These are phyloP conservation scores for Neurospora intermedia DNA, from an alignment of 495 filamentous ascomycete species.

Conservation along the genomic window DNA sequence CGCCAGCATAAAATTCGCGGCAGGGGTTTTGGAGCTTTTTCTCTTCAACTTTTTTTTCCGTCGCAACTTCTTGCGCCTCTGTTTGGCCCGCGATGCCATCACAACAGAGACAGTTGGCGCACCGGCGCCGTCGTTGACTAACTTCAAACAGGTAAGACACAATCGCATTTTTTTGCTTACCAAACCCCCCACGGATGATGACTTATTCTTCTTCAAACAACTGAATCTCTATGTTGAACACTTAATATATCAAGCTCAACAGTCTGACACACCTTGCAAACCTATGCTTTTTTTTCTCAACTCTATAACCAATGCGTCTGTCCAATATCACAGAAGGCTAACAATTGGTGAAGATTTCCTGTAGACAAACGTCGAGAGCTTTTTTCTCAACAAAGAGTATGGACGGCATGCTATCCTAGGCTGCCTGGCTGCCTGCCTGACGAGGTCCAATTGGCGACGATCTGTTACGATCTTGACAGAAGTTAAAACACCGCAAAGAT, in stretches of 20 bases:
- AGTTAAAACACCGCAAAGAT: background rate
- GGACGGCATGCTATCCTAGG: background rate
- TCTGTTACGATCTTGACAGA: background rate
- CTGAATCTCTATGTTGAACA: conserved; percentile 47
- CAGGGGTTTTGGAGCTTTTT: background rate
- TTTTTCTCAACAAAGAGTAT: background rate
- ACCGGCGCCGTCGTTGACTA: background rate
- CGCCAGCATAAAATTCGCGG: conserved; percentile 2
- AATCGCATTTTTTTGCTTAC: background rate
- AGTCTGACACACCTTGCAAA: conserved; percentile 34
- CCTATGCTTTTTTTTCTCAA: conserved; percentile 3
- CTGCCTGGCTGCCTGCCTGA: background rate
- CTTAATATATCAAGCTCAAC: conserved; percentile 48
- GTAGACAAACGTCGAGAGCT: background rate
- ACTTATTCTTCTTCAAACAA: conserved; percentile 44
- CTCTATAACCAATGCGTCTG: background rate
- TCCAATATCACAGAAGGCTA: background rate
- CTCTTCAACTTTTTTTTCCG: background rate
- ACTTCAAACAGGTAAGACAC: conserved; percentile 1
- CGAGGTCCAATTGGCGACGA: background rate
- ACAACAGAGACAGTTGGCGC: background rate
- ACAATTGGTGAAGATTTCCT: background rate
- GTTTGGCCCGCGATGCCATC: background rate
- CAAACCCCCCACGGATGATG: conserved; percentile 27
- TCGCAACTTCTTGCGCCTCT: background rate